These are phyloP conservation scores for Exophiala calicioides DNA, from an alignment of 2,329 filamentous ascomycete genomes.

Conservation along the genomic window DNA sequence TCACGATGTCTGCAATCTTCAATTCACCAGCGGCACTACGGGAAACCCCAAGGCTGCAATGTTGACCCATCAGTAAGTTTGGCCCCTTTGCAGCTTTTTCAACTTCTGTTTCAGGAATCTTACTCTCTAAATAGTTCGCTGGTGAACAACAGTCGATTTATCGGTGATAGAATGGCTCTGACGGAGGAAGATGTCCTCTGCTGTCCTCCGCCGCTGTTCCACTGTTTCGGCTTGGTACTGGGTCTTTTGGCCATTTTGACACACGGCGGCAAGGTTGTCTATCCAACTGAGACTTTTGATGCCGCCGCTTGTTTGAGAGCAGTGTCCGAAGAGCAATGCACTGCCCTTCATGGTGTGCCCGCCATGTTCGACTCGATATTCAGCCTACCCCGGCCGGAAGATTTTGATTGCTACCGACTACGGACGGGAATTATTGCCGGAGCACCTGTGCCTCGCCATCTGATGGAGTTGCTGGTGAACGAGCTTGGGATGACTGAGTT, in stretches of 20 bases:
- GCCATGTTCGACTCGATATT: slow-evolving; percentile 77
- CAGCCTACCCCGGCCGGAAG: slow-evolving; percentile 47
- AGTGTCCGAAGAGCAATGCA: slow-evolving; percentile 67
- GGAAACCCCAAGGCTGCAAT: slow-evolving; percentile 73
- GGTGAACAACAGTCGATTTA: slow-evolving; percentile 68
- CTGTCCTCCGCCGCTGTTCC: slow-evolving; percentile 81
- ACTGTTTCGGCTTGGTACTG: slow-evolving; percentile 80
- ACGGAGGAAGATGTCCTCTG: slow-evolving; percentile 68
- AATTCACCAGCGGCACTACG: slow-evolving; percentile 75
- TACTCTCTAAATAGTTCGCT: slow-evolving; percentile 36
- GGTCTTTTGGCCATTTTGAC: slow-evolving; percentile 72
- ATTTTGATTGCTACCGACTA: slow-evolving; percentile 55
- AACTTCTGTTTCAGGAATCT: not conserved
- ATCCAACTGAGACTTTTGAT: slow-evolving; percentile 74
- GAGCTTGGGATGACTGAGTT: slow-evolving; percentile 76
- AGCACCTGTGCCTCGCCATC: slow-evolving; percentile 70
- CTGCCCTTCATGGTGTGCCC: slow-evolving; percentile 76
- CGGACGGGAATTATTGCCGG: slow-evolving; percentile 79
- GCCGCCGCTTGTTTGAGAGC: slow-evolving; percentile 65
- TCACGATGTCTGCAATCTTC: slow-evolving; percentile 70
- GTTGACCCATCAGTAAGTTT: slow-evolving; percentile 66
- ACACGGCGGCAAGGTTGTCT: slow-evolving; percentile 74
- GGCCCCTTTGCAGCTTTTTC: slow-evolving; percentile 10
- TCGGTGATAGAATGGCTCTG: slow-evolving; percentile 73
- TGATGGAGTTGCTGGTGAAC: slow-evolving; percentile 72